A percentile compares a stretch with the other conserved stretches of the same genome.
phyloP scores from a whole-genome alignment of 352 stramenopile species.

The Phytophthora ramorum region DNA sequence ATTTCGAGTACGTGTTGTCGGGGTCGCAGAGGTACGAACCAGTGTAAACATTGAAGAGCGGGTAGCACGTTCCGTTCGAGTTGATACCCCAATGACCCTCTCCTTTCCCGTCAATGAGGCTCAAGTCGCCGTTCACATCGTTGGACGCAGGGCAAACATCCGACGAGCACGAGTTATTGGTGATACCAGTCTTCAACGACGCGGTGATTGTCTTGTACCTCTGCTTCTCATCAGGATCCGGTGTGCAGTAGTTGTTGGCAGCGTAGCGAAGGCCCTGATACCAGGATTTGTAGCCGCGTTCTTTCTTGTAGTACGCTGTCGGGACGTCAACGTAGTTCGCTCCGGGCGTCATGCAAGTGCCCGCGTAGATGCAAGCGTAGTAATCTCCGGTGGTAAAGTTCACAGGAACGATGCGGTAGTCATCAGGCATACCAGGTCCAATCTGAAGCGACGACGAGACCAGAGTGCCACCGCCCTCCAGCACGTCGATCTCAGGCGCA shows the following conservation, averaged over 20 bases:
- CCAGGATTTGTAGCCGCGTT: slow-evolving; percentile 54
- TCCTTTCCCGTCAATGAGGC: slow-evolving; percentile 35
- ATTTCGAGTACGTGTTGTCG: slow-evolving; percentile 43
- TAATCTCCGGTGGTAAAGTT: slow-evolving; percentile 29
- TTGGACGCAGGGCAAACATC: slow-evolving; percentile 44
- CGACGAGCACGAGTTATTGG: slow-evolving; percentile 44
- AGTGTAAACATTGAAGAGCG: slow-evolving; percentile 4
- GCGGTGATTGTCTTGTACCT: slow-evolving; percentile 28
- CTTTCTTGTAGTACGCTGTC: slow-evolving; percentile 42
- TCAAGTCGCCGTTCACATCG: slow-evolving; percentile 54
- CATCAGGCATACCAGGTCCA: slow-evolving; percentile 60
- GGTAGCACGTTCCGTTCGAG: slow-evolving; percentile 28
- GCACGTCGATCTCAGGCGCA: slow-evolving; percentile 94
- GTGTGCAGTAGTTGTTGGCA: slow-evolving; percentile 48
- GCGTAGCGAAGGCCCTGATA: slow-evolving; percentile 68
- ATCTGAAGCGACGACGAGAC: slow-evolving; percentile 93
- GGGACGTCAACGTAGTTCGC: slow-evolving; percentile 56
- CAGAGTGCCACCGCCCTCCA: slow-evolving; percentile 84
- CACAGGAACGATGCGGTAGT: slow-evolving; percentile 59
- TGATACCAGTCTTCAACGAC: slow-evolving; percentile 45
- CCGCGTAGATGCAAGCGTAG: slow-evolving; percentile 44
- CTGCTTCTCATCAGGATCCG: slow-evolving; percentile 34
- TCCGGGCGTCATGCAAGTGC: slow-evolving; percentile 44
- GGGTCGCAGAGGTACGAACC: slow-evolving; percentile 26
- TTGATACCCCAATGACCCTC: slow-evolving; percentile 33